These are phyloP conservation scores for Fusarium sp. DNA, from an alignment of 2,329 filamentous ascomycete genomes.

Conservation along the genomic window DNA sequence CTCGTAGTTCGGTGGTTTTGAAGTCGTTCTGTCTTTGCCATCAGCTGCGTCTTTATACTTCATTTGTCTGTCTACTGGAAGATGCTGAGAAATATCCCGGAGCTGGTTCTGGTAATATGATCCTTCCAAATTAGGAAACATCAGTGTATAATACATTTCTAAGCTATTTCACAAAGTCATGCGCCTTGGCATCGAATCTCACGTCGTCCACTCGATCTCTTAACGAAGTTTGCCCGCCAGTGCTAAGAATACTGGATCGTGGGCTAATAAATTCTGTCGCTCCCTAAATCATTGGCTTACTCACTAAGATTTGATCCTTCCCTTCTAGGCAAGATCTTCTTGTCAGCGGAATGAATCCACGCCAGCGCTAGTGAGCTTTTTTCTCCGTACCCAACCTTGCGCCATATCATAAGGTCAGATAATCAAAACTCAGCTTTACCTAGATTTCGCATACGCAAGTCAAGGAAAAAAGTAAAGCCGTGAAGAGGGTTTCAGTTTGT, in stretches of 20 bases:
- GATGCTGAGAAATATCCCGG: fast-evolving
- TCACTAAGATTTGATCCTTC: background rate
- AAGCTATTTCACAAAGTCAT: background rate
- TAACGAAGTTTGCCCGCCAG: background rate
- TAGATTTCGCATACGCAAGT: no score
- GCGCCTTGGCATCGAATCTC: no score
- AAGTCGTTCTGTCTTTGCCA: fast-evolving
- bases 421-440: no score
- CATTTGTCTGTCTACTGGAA: no score
- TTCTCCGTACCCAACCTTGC: fast-evolving
- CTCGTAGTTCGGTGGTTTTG: background rate
- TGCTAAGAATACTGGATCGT: background rate
- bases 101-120: background rate
- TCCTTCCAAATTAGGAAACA: background rate
- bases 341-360: no score
- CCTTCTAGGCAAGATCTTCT: background rate
- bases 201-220: no score
- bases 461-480: fast-evolving
- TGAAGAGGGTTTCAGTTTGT: fast-evolving
- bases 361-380: background rate
- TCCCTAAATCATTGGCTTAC: background rate
- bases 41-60: background rate
- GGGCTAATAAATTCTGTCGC: background rate
- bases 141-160: background rate
- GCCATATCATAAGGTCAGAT: fast-evolving